phyloP scores from a whole-genome alignment of 306 rosid species.

The Trifolium fragiferum region DNA sequence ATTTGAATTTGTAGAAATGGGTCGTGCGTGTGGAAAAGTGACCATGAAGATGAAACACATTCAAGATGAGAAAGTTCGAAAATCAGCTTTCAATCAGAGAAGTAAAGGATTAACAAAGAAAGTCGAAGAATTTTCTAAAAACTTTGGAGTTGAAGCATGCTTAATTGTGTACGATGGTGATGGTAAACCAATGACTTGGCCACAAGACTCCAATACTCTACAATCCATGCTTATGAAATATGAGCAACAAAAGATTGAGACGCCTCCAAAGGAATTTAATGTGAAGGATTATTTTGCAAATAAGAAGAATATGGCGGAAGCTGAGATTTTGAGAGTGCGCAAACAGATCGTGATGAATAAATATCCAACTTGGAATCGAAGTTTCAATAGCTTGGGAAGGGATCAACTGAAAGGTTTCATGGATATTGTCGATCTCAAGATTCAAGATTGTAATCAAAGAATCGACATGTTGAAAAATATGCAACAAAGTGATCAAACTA shows the following conservation, averaged over 20 bases:
- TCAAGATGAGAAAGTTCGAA: not conserved
- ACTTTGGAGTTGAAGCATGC: not conserved
- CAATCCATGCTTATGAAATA: too few species aligned
- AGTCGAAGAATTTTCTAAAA: not conserved
- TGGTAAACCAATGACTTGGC: too few species aligned
- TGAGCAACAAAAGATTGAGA: too few species aligned
- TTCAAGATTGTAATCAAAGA: constrained; percentile 16
- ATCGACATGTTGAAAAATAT: too few species aligned
- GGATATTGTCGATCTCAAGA: constrained; percentile 12
- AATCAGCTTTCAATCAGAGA: constrained; percentile 3
- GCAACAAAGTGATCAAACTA: not conserved
- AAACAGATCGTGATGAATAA: constrained; percentile 1
- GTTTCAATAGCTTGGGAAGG: not conserved
- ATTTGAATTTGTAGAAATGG: constrained; percentile 27
- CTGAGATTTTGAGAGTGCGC: not conserved
- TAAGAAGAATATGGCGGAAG: too few species aligned
- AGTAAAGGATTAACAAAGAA: constrained; percentile 34
- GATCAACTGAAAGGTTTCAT: constrained; percentile 4
- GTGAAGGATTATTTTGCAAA: too few species aligned
- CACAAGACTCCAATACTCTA: too few species aligned
- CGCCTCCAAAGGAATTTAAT: too few species aligned
- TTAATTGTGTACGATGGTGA: constrained; percentile 4
- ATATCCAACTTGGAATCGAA: constrained; percentile 42
- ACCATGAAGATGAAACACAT: not conserved
- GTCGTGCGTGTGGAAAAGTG: constrained; percentile 11